Conservation (phyloP, 495 filamentous ascomycete species). For the Podospora pseudoanserina region DNA sequence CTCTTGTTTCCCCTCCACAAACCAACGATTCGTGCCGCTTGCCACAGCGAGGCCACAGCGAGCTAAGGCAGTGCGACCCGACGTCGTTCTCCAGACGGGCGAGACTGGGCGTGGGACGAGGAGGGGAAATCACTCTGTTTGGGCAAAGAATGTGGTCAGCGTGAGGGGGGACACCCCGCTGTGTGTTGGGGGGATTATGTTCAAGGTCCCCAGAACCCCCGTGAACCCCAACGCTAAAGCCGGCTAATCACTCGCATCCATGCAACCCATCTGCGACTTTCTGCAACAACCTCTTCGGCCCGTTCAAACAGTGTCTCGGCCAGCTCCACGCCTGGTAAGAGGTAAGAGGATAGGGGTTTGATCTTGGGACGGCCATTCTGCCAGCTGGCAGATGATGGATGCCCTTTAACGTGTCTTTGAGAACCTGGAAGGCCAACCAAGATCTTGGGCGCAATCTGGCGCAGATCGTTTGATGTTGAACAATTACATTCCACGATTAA, state of each 20-base stretch:
- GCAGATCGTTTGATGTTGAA: neutral
- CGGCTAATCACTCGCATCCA: constrained; percentile 6
- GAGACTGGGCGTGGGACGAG: neutral
- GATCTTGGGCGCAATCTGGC: neutral
- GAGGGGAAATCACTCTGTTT: neutral
- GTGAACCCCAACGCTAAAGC: neutral
- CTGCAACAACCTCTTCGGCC: constrained; percentile 1
- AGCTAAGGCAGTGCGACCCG: constrained; percentile 9
- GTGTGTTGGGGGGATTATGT: neutral
- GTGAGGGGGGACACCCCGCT: neutral
- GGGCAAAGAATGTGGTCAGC: constrained; percentile 7
- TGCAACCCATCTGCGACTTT: neutral
- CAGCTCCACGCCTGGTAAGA: neutral
- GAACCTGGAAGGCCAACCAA: neutral
- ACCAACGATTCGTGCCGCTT: neutral
- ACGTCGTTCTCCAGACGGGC: neutral
- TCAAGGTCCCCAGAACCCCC: neutral
- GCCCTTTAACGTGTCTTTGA: neutral
- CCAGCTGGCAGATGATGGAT: no score
- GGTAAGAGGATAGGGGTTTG: no score
- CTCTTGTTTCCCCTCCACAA: constrained; percentile 1
- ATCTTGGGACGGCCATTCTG: no score
- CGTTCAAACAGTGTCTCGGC: neutral
- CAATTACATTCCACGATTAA: neutral
- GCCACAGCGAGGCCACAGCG: constrained; percentile 8